Conservation (phyloP, 257 asterid genomes). For the Gynochthodes officinalis region DNA sequence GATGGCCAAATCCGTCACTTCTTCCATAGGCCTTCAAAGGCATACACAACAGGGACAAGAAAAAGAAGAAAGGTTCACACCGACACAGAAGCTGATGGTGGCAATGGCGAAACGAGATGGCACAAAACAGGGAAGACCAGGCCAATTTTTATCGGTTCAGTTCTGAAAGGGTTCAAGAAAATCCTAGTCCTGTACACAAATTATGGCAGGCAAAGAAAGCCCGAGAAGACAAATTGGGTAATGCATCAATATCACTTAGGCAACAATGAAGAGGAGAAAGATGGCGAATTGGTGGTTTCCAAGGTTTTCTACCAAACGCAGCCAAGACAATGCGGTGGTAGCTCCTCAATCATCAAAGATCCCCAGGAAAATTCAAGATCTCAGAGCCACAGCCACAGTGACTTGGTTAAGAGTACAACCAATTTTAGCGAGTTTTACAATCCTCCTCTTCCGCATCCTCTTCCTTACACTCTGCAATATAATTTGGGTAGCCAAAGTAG, state of each 20-base stretch:
- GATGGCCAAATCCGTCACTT: slow-evolving; percentile 93
- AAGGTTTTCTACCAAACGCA: slow-evolving; percentile 95
- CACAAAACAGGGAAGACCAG: slow-evolving; percentile 93
- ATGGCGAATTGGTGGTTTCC: slow-evolving; percentile 85
- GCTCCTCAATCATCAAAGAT: slow-evolving; percentile 35
- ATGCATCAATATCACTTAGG: slow-evolving; percentile 96
- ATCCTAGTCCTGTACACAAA: slow-evolving; percentile 85
- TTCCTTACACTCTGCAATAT: slow-evolving; percentile 16
- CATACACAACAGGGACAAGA: slow-evolving; percentile 91
- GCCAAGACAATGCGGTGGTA: slow-evolving; percentile 71
- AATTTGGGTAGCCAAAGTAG: slow-evolving; percentile 32
- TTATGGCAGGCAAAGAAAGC: slow-evolving; percentile 83
- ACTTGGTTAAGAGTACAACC: slow-evolving; percentile 12
- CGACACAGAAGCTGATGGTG: slow-evolving; percentile 32
- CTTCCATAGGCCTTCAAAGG: slow-evolving; percentile 91
- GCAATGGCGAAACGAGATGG: slow-evolving; percentile 88
- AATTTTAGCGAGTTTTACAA: slow-evolving; percentile 45
- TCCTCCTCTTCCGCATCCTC: slow-evolving; percentile 19
- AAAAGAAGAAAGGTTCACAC: slow-evolving; percentile 83
- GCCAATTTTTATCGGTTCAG: slow-evolving; percentile 38
- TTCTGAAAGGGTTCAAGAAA: slow-evolving; percentile 72
- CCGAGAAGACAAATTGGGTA: slow-evolving; percentile 91
- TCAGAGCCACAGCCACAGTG: background rate
- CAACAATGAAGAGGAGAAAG: slow-evolving; percentile 75
- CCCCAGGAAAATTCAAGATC: slow-evolving; percentile 18